Base-by-base conservation (phyloP, 2,329 filamentous ascomycete species). In the Sporothrix sp. region DNA sequence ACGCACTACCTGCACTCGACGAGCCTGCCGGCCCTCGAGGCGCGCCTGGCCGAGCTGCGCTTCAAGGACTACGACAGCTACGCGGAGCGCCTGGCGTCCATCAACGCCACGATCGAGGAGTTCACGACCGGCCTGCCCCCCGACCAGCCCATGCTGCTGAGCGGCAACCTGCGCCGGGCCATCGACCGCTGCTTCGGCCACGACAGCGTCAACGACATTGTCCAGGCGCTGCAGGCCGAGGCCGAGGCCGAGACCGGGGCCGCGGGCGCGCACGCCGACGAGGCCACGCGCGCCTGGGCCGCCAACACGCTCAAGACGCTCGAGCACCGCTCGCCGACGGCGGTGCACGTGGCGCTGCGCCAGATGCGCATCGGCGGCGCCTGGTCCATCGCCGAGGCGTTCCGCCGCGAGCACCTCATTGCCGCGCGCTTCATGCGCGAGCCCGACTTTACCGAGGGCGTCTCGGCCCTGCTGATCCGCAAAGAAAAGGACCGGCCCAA, bases 1-100 rank as follows among this genome's bases (percentile, higher is more conserved):
- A 97, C 93, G 13, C 93, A 98, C 71, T 98, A 95, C 71, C 72
- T 98, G 57, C 86, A 98, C 74, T 95, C 91, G 38, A 89, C 87
- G 54, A 84, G 84, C 58, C 76, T 98, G 54, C 81, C 85, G 45
- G 79, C 80, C 59, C 77, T 98, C 52, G 88, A 95, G 66, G 76
- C 82, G 18, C 87, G 91, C 64, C 77, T 98, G 23, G 86, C 87
- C 1, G 93, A 98, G 69, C 76, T 98, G 55, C 78, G 83, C 25
- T 98, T 98, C 74, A 77, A 78, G 53, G 94, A 98, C 69, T 80
- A 83, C 60, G 79, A 86, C 51, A 58, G 66, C 35, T 70, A 85
- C 20, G 58, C 73, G 20, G 71, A 81, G 38, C 82, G 90, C 49
- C 73, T 89, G 53, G 68, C 72, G 39, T 74, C 87, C 58, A 85